Conservation (phyloP, 148 eudicot species). For the Diospyros kaki region DNA sequence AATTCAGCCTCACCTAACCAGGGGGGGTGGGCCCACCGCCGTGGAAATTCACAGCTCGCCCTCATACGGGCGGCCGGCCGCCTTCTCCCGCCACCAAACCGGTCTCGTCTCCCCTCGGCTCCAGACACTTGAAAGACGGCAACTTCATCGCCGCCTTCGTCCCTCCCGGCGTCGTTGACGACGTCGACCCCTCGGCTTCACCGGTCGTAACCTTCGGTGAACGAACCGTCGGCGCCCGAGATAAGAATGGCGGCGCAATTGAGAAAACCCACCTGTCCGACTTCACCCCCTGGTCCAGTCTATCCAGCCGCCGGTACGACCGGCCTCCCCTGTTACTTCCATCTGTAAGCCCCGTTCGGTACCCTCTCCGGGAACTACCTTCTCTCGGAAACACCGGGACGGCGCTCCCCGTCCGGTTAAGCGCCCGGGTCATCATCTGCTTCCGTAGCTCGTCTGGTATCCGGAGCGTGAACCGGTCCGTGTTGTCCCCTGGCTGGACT, state of each 20-base stretch:
- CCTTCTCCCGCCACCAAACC: not conserved
- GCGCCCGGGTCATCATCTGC: conserved; percentile 28
- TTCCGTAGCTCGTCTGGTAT: conserved; percentile 42
- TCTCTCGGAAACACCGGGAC: conserved; percentile 18
- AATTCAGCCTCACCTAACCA: too few species aligned
- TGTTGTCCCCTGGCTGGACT: conserved; percentile 36
- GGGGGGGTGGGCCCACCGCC: too few species aligned
- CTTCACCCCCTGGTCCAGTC: conserved; percentile 28
- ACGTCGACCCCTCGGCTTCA: conserved; percentile 22
- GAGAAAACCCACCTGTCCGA: conserved; percentile 61
- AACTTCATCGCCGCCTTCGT: not conserved
- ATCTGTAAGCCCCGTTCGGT: conserved; percentile 20
- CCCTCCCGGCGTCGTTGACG: not conserved
- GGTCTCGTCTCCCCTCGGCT: not conserved
- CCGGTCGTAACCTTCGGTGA: conserved; percentile 33
- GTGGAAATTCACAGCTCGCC: too few species aligned
- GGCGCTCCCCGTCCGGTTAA: conserved; percentile 38
- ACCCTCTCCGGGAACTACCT: conserved; percentile 24
- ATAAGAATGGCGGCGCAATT: conserved; percentile 45
- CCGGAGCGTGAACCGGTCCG: conserved; percentile 44
- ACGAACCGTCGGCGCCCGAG: conserved; percentile 32
- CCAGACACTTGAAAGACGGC: not conserved
- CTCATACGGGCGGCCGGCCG: not conserved
- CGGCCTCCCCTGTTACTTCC: conserved; percentile 27
- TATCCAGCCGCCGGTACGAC: conserved; percentile 16